Percentiles rank a stretch among this genome's conserved stretches.
phyloP scores from a whole-genome alignment of 1,139 yeast genomes.

The Maudiozyma humilis region DNA sequence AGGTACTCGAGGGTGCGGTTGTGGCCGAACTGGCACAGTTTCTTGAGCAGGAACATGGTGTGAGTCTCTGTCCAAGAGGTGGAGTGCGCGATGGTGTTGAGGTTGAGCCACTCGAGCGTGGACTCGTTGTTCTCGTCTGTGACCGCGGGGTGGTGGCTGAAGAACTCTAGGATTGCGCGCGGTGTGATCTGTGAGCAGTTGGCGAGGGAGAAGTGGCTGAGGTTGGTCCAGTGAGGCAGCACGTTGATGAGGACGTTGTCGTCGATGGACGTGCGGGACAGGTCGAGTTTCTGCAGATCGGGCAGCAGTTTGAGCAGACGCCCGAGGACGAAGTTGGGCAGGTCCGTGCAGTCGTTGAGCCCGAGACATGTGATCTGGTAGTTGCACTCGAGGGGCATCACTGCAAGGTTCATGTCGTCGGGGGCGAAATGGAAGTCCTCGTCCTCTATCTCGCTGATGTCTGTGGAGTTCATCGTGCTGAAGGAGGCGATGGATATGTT shows the following conservation, averaged over 20 bases:
- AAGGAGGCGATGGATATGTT: slow-evolving; percentile 3
- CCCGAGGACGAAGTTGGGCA: slow-evolving; percentile 49
- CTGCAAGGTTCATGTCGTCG: slow-evolving; percentile 8
- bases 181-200: slow-evolving; percentile 74
- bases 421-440: slow-evolving; percentile 1
- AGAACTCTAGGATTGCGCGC: slow-evolving; percentile 60
- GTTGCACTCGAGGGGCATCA: slow-evolving; percentile 26
- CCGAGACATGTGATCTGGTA: slow-evolving; percentile 47
- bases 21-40: slow-evolving; percentile 35
- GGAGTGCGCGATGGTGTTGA: slow-evolving; percentile 66
- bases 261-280: slow-evolving; percentile 73
- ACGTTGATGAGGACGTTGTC: slow-evolving; percentile 41
- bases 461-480: slow-evolving; percentile 1
- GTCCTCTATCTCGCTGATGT: not conserved
- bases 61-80: slow-evolving; percentile 55
- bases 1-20: slow-evolving; percentile 39
- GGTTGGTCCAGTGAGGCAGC: slow-evolving; percentile 45
- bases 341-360: slow-evolving; percentile 81
- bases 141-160: slow-evolving; percentile 67
- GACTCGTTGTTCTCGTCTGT: slow-evolving; percentile 34
- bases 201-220: slow-evolving; percentile 73
- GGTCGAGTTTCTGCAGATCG: slow-evolving; percentile 60
- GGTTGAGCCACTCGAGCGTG: slow-evolving; percentile 63
- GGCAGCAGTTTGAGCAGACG: slow-evolving; percentile 52
- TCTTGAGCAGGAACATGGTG: slow-evolving; percentile 47